Conservation (phyloP, 2,329 filamentous ascomycete genomes). For the Paraconiothyrium brasiliense region DNA sequence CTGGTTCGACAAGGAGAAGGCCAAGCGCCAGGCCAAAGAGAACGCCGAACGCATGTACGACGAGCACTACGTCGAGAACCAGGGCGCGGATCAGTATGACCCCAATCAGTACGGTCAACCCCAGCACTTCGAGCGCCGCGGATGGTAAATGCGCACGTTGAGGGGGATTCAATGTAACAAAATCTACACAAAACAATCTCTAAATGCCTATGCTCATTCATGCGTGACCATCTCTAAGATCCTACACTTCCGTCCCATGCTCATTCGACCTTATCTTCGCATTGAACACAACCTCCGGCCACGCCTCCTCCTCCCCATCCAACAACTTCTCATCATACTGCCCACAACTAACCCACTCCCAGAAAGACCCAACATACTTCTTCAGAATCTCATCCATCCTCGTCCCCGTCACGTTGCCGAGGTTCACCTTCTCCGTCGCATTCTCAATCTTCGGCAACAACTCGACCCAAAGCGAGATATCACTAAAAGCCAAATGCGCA, state of each 20-base stretch:
- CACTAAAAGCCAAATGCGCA: constrained; percentile 32
- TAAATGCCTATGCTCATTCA: not conserved
- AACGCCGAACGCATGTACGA: constrained; percentile 59
- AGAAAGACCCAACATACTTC: constrained; percentile 8
- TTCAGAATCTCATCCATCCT: constrained; percentile 31
- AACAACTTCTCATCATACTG: constrained; percentile 5
- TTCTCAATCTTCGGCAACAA: constrained; percentile 26
- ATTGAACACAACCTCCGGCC: constrained; percentile 13
- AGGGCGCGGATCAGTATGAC: constrained; percentile 57
- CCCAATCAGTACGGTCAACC: constrained; percentile 54
- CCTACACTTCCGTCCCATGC: not conserved
- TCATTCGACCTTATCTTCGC: not conserved
- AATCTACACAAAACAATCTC: not conserved
- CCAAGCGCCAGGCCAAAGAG: constrained; percentile 56
- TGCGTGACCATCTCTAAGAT: not conserved
- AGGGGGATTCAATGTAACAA: not conserved
- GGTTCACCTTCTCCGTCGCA: constrained; percentile 19
- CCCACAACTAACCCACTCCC: constrained; percentile 10
- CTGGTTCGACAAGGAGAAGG: constrained; percentile 58
- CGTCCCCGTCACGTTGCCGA: constrained; percentile 27
- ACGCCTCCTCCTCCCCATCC: constrained; percentile 4
- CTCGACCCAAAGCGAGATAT: constrained; percentile 36
- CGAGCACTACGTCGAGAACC: constrained; percentile 56
- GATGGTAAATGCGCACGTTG: constrained; percentile 30
- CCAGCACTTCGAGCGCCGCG: constrained; percentile 38